phyloP scores from a whole-genome alignment of 1,139 yeast genomes.

The Diutina rugosa region DNA sequence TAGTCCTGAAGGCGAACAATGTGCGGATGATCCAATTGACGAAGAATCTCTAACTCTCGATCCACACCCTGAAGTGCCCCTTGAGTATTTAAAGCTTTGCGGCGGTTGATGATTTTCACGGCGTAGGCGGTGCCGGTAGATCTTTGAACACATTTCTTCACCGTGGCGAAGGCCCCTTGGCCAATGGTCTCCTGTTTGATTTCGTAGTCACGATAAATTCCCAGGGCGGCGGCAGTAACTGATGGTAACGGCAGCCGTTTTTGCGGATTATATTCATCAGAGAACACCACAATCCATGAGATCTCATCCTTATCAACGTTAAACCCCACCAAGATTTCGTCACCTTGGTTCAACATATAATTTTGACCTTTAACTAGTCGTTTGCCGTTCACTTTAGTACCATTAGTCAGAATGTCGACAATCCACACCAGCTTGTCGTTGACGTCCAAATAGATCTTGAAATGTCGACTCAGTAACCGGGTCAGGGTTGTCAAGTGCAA shows the following conservation, averaged over 20 bases:
- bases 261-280: constrained; percentile 27
- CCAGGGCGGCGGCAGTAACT: constrained; percentile 10
- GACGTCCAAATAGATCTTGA: constrained; percentile 50
- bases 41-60: constrained; percentile 71
- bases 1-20: constrained; percentile 74
- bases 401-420: constrained; percentile 74
- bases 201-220: constrained; percentile 63
- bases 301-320: constrained; percentile 67
- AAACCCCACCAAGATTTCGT: constrained; percentile 80
- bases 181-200: constrained; percentile 80
- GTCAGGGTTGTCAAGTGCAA: constrained; percentile 45
- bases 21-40: constrained; percentile 69
- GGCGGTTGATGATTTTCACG: constrained; percentile 75
- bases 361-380: constrained; percentile 70
- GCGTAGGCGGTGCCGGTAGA: constrained; percentile 78
- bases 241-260: constrained; percentile 5
- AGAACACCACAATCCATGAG: constrained; percentile 55
- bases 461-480: constrained; percentile 68
- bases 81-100: constrained; percentile 66
- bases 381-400: constrained; percentile 71
- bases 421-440: constrained; percentile 47
- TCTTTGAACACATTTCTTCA: constrained; percentile 79
- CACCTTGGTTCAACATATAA: constrained; percentile 80
- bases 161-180: constrained; percentile 95
- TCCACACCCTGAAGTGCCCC: constrained; percentile 56